Evolutionary conservation across 306 rosid species (phyloP).

Genomic region (Quercus berberidifolia): DNA sequence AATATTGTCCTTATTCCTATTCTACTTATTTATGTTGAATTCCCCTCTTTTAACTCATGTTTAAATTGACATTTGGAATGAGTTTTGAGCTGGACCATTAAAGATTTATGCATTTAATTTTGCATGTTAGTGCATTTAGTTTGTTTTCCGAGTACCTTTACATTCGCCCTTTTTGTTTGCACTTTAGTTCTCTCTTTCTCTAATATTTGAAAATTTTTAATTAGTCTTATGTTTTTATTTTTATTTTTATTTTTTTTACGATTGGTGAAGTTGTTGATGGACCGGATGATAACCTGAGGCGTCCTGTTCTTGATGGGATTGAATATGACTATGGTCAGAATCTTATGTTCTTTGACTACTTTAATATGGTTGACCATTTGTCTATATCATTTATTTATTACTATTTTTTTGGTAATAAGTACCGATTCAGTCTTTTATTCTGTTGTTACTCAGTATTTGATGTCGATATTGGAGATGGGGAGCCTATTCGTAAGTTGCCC

Average conservation of each 20-base stretch:
- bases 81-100: neutral
- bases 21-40: neutral
- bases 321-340: constrained; percentile 83
- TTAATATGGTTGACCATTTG: constrained; percentile 16
- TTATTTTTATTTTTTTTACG: constrained; percentile 17
- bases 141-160: neutral
- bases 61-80: neutral
- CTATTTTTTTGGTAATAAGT: no score
- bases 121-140: neutral
- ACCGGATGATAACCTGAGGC: constrained; percentile 64
- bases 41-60: neutral
- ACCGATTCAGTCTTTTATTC: neutral
- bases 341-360: constrained; percentile 13
- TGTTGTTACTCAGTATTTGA: constrained; percentile 69
- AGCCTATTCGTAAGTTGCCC: constrained; percentile 89
- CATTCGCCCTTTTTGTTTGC: neutral
- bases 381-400: neutral
- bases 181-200: neutral
- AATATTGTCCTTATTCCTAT: neutral
- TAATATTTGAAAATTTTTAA: neutral
- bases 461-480: constrained; percentile 94
- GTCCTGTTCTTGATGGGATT: constrained; percentile 61
- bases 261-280: constrained; percentile 99
- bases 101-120: neutral
- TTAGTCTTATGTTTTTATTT: neutral